Evolutionary conservation across 2,329 filamentous ascomycete genomes (phyloP).

Genomic region (Fusarium redolens): DNA sequence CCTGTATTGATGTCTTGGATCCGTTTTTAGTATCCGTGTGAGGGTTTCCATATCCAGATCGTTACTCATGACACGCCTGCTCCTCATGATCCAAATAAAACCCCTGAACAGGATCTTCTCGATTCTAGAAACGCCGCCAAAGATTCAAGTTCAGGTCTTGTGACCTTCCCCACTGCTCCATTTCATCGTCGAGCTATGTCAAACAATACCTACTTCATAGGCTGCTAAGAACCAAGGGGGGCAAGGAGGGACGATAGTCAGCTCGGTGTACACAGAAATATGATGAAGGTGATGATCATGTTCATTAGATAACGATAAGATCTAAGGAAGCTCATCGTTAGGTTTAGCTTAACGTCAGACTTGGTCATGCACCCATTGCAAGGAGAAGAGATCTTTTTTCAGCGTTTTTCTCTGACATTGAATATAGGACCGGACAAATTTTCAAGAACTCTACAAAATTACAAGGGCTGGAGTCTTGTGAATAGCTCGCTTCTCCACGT

Average conservation of each 20-base stretch:
- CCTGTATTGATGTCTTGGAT: neutral
- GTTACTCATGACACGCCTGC: slow-evolving; percentile 5
- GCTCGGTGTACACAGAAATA: neutral
- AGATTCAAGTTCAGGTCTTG: slow-evolving; percentile 17
- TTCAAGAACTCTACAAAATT: slow-evolving; percentile 6
- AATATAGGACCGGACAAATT: slow-evolving; percentile 20
- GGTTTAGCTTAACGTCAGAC: neutral
- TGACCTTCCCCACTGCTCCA: slow-evolving; percentile 26
- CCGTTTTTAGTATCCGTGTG: neutral
- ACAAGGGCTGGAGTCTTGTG: neutral
- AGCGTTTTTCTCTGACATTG: neutral
- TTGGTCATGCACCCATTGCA: neutral
- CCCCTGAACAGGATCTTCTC: slow-evolving; percentile 9
- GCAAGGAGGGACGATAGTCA: neutral
- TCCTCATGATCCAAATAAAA: slow-evolving; percentile 7
- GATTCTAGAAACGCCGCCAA: slow-evolving; percentile 23
- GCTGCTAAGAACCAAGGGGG: neutral
- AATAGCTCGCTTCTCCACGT: neutral
- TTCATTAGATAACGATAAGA: neutral
- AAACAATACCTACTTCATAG: slow-evolving; percentile 1
- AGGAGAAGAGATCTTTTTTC: neutral
- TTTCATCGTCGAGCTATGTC: slow-evolving; percentile 8
- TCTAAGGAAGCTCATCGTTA: no score
- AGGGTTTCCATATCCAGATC: neutral
- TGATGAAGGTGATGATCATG: neutral